phyloP scores from a whole-genome alignment of 306 rosid genomes.

The Albizia julibrissin region DNA sequence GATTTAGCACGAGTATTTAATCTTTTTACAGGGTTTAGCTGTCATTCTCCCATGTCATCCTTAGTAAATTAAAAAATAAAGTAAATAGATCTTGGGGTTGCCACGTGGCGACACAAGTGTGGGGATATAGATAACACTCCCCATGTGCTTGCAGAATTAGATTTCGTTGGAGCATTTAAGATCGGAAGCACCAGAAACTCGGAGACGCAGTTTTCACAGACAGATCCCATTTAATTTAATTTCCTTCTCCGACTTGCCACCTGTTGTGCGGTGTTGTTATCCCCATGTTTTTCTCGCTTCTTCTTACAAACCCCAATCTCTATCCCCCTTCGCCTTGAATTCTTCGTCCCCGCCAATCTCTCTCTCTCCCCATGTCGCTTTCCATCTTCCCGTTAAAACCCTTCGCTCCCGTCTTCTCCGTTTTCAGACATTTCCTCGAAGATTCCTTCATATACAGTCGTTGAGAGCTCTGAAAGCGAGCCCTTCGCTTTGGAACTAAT shows the following conservation, averaged over 20 bases:
- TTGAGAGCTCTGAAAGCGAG: constrained; percentile 18
- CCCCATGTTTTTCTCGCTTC: constrained; percentile 19
- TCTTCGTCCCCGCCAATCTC: not conserved
- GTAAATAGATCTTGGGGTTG: constrained; percentile 29
- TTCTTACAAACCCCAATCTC: not conserved
- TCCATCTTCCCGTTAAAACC: constrained; percentile 40
- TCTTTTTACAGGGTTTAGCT: no score
- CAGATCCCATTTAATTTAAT: not conserved
- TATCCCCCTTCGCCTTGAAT: constrained; percentile 32
- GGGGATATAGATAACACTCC: constrained; percentile 33
- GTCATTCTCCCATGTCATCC: not conserved
- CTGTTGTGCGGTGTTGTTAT: constrained; percentile 27
- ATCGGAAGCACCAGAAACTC: constrained; percentile 16
- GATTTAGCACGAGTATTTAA: no score
- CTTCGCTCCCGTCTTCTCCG: constrained; percentile 36
- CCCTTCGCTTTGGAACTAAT: constrained; percentile 5
- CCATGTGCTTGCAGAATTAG: constrained; percentile 38
- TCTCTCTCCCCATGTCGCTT: constrained; percentile 39
- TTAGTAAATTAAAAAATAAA: not conserved
- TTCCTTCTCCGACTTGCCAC: constrained; percentile 31
- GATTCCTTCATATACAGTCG: constrained; percentile 18
- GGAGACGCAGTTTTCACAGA: constrained; percentile 25
- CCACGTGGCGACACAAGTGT: constrained; percentile 39
- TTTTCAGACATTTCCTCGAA: constrained; percentile 27
- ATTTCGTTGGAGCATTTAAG: constrained; percentile 34